Base-by-base conservation (phyloP, 129 eudicot species). In the Escallonia rubra region DNA sequence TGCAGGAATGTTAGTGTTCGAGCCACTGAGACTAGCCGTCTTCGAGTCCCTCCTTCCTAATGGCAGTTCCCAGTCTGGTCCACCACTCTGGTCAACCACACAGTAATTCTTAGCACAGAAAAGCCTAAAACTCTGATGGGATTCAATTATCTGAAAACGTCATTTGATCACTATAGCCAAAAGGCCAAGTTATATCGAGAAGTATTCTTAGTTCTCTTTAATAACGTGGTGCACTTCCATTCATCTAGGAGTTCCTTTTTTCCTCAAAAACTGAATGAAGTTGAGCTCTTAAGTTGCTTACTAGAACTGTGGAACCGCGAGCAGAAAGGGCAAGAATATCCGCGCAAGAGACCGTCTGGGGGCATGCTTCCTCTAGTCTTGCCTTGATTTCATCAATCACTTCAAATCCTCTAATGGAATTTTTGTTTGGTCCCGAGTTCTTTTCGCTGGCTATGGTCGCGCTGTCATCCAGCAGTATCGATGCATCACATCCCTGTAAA, bases 401-500 rank as follows among this genome's bases (percentile, higher is more conserved):
- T 62, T 88, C 86, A 60, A 88, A 92, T 65, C 96, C 98, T 59
- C 95, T 82, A 41, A 92, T 54, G 14, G 95, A 92, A 57, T 92
- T 92, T 64, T 82, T 90, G 82, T 92, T 92, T 13, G 98, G 96
- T 43, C 65, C 79, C 0, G 98, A 67, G 10, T 81, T 80, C 81
- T 92, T 92, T 81, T 92, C 99, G 58, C 99, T 89, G 23, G 41
- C 78, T 41, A 93, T 70, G 13, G 77, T 75, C 7, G 76, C 72
- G 23, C 83, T 76, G 60, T 93, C 92, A 52, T 93, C 99, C 76
- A 89, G 72, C 79, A 93, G 55, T 13, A 93, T 79, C 23, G 99
- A 86, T 60, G 99, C 99, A 83, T 93, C 96, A 70, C 98, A 92
- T 40, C 98, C 98, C 99, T 93, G 53, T 43, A 74, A 47, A 3